Evolutionary conservation across 2,329 filamentous ascomycete species (phyloP).

Genomic region (Trichoderma sp.): DNA sequence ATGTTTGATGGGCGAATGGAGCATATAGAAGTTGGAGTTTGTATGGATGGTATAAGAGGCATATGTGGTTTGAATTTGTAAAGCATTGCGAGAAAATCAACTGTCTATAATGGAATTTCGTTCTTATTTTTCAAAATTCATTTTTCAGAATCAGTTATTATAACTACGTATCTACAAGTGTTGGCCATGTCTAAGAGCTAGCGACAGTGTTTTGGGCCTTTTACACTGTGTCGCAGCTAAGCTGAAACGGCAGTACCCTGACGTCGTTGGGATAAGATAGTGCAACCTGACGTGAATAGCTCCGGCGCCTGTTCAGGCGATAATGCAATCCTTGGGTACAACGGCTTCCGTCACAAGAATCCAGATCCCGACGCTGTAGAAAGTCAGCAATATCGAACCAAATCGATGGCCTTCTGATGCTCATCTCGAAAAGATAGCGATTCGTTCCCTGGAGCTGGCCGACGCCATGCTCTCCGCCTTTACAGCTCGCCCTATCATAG

Average conservation of each 20-base stretch:
- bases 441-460: constrained; percentile 45
- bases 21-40: constrained; percentile 5
- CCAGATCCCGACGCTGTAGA: background rate
- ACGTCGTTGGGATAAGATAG: constrained; percentile 33
- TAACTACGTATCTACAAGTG: background rate
- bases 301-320: constrained; percentile 15
- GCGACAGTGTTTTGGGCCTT: background rate
- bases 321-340: background rate
- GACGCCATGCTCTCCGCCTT: constrained; percentile 92
- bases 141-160: background rate
- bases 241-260: constrained; percentile 34
- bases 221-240: constrained; percentile 31
- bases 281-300: constrained; percentile 23
- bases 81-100: background rate
- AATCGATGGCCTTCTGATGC: constrained; percentile 34
- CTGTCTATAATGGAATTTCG: background rate
- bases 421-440: constrained; percentile 34
- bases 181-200: background rate
- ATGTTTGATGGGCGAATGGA: background rate
- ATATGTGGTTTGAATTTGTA: background rate
- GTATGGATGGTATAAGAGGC: background rate
- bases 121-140: background rate
- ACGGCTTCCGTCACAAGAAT: constrained; percentile 7
- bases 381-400: background rate
- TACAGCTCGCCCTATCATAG: constrained; percentile 92